Base-by-base conservation (phyloP, 768 basidiomycete species). In the Serendipita vermifera region DNA sequence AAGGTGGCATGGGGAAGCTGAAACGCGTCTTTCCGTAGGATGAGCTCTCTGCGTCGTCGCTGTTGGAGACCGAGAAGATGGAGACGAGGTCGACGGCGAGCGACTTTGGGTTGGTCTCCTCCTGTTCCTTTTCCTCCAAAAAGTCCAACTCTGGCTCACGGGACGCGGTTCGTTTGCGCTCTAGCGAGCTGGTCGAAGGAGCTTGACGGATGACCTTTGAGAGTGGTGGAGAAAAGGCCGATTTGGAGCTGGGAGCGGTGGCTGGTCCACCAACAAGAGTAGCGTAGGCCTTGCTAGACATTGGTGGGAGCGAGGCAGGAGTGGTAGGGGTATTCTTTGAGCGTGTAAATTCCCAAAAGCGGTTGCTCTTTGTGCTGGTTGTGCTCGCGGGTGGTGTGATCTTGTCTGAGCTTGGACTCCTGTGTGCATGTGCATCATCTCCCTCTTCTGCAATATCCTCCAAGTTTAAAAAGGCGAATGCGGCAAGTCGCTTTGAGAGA, bases 1-100 rank as follows among this genome's bases (percentile, higher is more conserved):
- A 51, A 7, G 46, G 46, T 9, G 46, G 46, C 46, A 51, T 51
- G 11, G 46, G 46, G 46, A 51, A 51, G 46, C 46, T 51, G 22
- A 51, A 51, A n/a, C 46, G 46, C 24, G 46, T 22, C 24, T 51
- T 51, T 5, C 17, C 27, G 46, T n/a, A n/a, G n/a, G n/a, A n/a
- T n/a, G n/a, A n/a, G n/a, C n/a, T n/a, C n/a, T 29, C 29, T 31
- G 20, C 46, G 7, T 22, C 24, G n/a, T 51, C 46, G 5, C n/a
- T 31, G 7, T 15, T 51, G 20, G 46, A 20, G 11, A 51, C 46
- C 24, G 46, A 51, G 46, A 51, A 51, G 24, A 39, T 39, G 38
- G 38, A 55, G 36, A 55, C 33, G 38, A 55, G 38, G 22, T 39
- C 54, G 38, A 35, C 46, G 9, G 46, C 46, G 24, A 51, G 46